Evolutionary conservation across 768 basidiomycete genomes (phyloP).

Genomic region (Phlebiopsis flavidoalba): DNA sequence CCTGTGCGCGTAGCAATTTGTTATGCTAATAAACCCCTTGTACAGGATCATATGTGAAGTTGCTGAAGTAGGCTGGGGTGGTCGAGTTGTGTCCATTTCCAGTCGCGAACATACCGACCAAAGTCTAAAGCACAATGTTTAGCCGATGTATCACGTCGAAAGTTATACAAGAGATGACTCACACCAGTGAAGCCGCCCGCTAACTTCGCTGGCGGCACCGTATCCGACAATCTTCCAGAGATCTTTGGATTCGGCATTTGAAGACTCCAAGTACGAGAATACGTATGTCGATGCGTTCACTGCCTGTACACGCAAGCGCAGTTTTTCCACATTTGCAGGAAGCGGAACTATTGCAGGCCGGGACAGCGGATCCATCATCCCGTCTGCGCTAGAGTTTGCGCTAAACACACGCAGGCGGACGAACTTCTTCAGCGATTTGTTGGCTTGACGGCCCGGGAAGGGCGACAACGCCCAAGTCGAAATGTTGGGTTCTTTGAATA

Average conservation of each 20-base stretch:
- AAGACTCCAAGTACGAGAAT: neutral
- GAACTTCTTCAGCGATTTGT: neutral
- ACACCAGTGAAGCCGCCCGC: constrained; percentile 6
- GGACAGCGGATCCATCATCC: neutral
- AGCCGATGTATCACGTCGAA: neutral
- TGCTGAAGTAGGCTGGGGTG: constrained; percentile 4
- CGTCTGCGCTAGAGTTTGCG: constrained; percentile 1
- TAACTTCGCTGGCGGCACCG: constrained; percentile 1
- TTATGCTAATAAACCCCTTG: neutral
- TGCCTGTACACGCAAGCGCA: constrained; percentile 1
- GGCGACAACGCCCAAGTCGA: constrained; percentile 3
- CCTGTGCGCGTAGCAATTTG: neutral
- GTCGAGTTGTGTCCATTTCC: constrained; percentile 5
- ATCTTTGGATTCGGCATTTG: neutral
- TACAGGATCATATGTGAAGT: neutral
- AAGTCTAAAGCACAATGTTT: neutral
- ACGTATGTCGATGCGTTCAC: constrained; percentile 2
- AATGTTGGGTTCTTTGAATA: constrained; percentile 1
- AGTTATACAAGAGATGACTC: neutral
- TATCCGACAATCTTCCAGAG: constrained; percentile 3
- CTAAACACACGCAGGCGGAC: neutral
- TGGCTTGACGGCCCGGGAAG: neutral
- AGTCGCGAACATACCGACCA: constrained; percentile 4
- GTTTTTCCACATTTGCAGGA: neutral
- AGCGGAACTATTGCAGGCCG: neutral